Evolutionary conservation across 345 rosid species (phyloP), one percentile per base, ranked within the genome.

Genomic region (Anastatica hierochuntica): DNA sequence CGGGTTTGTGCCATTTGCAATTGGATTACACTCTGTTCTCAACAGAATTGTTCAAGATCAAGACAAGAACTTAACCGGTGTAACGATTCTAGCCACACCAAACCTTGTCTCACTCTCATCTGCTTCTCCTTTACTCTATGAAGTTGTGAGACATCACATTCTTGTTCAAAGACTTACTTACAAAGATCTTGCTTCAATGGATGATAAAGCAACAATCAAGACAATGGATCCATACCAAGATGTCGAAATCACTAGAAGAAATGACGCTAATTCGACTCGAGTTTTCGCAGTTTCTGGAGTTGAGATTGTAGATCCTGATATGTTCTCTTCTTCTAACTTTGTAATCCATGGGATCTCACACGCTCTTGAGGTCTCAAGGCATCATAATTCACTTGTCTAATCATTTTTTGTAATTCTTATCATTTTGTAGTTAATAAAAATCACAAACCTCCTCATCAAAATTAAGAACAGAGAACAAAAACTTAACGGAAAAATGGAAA

Each of bases 1-100:
- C 6, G 90, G 95, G 17, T 81, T 72, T 17, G 77, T 82, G 27
- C 71, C 95, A 5, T 90, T 84, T 49, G 84, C 96, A 12, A 71
- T 86, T 8, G 88, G 84, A 1, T 29, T 31, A 6, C 66, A 87
- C 62, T 82, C 89, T 49, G 80, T 74, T 72, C 75, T 78, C 70
- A 72, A 72, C 13, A 70, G 81, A 49, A 76, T 82, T 67, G 69
- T 80, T 52, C 53, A 58, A 24, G 76, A 77, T 23, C 15, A 67
- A 5, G 55, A 59, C 62, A 56, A 18, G 46, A 64, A 63, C 48
- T 37, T 82, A 37, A 74, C 53, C 18, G 77, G 81, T 0, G 75
- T 78, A 9, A 86, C 98, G 2, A 72, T 84, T 35, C 76, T 84
- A 43, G 72, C 85, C 13, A 88, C 95, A 7, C 71, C 67, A 7